These are phyloP conservation scores for Vaccinium macrocarpon DNA, from an alignment of 148 eudicot species.

Conservation along the genomic window DNA sequence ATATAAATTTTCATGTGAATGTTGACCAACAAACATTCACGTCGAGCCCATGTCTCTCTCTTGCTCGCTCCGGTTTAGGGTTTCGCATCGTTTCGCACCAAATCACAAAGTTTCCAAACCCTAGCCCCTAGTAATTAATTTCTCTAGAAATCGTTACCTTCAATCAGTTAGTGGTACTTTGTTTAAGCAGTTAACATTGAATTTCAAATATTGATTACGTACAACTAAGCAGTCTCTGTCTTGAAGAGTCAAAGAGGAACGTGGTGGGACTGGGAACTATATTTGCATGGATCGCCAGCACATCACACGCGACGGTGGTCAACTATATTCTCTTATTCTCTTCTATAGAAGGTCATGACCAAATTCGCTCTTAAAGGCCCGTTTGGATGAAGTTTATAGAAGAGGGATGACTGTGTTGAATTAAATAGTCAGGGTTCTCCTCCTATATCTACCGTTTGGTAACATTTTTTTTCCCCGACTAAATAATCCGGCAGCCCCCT, in stretches of 20 bases:
- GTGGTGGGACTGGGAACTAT: slow-evolving; percentile 33
- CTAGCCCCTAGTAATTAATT: slow-evolving; percentile 25
- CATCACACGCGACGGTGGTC: slow-evolving; percentile 79
- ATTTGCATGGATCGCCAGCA: slow-evolving; percentile 49
- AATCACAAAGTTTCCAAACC: slow-evolving; percentile 20
- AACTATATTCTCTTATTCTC: slow-evolving; percentile 17
- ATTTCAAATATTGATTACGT: background rate
- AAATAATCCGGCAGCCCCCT: too few relatives aligned
- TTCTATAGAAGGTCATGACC: slow-evolving; percentile 7
- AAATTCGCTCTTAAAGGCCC: slow-evolving; percentile 16
- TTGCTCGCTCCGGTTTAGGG: slow-evolving; percentile 33
- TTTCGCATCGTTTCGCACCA: slow-evolving; percentile 24
- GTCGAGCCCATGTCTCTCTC: slow-evolving; percentile 43
- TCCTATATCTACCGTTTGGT: too few relatives aligned
- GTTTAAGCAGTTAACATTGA: background rate
- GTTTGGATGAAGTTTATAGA: too few relatives aligned
- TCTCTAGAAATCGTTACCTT: slow-evolving; percentile 22
- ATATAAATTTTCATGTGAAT: slow-evolving; percentile 55
- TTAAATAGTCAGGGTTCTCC: too few relatives aligned
- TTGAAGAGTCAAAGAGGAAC: slow-evolving; percentile 41
- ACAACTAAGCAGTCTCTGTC: background rate
- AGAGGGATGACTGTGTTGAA: too few relatives aligned
- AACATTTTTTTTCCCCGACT: too few relatives aligned
- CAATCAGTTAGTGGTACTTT: background rate
- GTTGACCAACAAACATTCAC: slow-evolving; percentile 91